A percentile compares a stretch with the other conserved stretches of the same genome.
Evolutionary conservation across 179 eudicot genomes (phyloP).

Genomic region (Corrigiola litoralis): DNA sequence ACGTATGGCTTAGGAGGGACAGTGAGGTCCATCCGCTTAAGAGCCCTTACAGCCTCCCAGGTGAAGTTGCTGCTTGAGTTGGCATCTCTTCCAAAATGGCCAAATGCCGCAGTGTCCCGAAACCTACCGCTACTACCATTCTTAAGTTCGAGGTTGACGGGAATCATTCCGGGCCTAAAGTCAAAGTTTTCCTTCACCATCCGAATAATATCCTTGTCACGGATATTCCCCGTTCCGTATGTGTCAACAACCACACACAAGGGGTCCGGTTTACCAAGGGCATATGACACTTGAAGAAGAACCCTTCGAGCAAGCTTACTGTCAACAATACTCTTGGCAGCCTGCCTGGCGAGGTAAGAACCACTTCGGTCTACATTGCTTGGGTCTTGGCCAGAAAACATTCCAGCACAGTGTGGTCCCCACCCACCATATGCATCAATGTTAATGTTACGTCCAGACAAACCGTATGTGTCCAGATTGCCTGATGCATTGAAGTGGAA

Average conservation of each 20-base stretch:
- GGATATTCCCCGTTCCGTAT: constrained; percentile 21
- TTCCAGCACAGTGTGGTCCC: constrained; percentile 47
- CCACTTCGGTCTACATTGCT: constrained; percentile 47
- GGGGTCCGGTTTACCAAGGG: constrained; percentile 28
- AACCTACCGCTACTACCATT: constrained; percentile 21
- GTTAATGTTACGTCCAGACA: constrained; percentile 41
- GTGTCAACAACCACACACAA: constrained; percentile 27
- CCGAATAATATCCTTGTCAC: constrained; percentile 20
- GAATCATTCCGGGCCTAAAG: constrained; percentile 29
- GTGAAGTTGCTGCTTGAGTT: no score
- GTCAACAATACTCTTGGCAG: constrained; percentile 37
- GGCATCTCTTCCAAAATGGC: constrained; percentile 33
- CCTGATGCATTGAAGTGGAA: constrained; percentile 31
- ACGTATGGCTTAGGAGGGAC: no score
- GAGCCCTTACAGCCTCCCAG: constrained; percentile 25
- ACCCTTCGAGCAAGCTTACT: constrained; percentile 24
- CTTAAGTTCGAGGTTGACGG: constrained; percentile 17
- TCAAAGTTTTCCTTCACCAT: constrained; percentile 26
- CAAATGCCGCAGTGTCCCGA: constrained; percentile 28
- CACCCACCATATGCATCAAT: constrained; percentile 46
- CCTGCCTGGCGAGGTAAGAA: constrained; percentile 33
- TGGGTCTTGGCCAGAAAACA: constrained; percentile 45
- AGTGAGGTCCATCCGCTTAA: no score
- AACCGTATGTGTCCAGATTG: no score
- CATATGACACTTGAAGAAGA: constrained; percentile 26